Percentiles rank a stretch among this genome's conserved stretches.
These are phyloP conservation scores for Suillus spraguei DNA, from an alignment of 768 basidiomycete genomes.

Conservation along the genomic window DNA sequence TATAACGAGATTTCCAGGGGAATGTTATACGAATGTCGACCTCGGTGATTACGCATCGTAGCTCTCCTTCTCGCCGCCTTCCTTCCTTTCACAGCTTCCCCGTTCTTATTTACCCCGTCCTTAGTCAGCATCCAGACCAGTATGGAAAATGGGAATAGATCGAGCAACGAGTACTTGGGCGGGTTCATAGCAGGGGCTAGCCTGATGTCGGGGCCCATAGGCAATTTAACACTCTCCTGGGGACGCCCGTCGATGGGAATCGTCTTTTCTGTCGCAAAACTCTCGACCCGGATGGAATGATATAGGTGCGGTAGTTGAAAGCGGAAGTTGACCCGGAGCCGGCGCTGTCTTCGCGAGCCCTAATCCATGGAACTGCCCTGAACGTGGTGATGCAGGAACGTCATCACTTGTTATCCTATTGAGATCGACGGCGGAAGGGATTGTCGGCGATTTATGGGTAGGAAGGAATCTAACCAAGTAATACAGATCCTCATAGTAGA, in stretches of 20 bases:
- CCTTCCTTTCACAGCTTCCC: constrained; percentile 51
- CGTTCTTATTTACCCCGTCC: constrained; percentile 39
- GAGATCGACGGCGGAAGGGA: constrained; percentile 42
- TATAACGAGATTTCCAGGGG: constrained; percentile 73
- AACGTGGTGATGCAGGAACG: constrained; percentile 14
- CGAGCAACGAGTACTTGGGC: constrained; percentile 60
- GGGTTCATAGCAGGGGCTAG: constrained; percentile 58
- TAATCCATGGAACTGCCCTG: constrained; percentile 12
- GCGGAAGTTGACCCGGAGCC: constrained; percentile 30
- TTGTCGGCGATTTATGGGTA: constrained; percentile 55
- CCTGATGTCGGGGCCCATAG: constrained; percentile 31
- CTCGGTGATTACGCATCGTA: constrained; percentile 42
- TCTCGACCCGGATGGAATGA: constrained; percentile 18
- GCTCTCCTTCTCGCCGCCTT: constrained; percentile 60
- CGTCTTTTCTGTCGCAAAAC: constrained; percentile 14
- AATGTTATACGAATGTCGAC: constrained; percentile 54
- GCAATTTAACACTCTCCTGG: constrained; percentile 9
- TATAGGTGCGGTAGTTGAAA: constrained; percentile 27
- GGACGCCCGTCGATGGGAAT: constrained; percentile 14
- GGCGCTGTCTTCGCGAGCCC: constrained; percentile 8
- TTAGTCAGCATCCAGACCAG: constrained; percentile 48
- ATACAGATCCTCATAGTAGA: constrained; percentile 51
- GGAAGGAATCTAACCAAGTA: constrained; percentile 76
- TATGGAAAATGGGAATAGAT: constrained; percentile 72
- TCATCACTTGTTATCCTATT: not conserved